Percentiles rank a stretch among this genome's conserved stretches.
phyloP scores from a whole-genome alignment of 805 yeast genomes.

The Lipomyces chichibuensis region DNA sequence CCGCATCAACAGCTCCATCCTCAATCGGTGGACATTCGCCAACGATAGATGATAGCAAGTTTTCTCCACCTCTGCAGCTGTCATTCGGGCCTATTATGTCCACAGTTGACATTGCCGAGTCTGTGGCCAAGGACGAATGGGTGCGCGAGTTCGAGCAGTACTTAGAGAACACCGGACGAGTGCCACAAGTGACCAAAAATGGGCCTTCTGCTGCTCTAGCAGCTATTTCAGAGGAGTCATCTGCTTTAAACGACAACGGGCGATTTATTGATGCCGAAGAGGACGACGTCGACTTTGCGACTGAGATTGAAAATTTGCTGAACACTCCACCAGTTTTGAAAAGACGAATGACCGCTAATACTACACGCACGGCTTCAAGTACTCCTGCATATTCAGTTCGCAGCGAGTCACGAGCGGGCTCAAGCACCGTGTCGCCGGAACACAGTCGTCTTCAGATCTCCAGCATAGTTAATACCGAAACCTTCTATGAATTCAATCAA shows the following conservation, averaged over 20 bases:
- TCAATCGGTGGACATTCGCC: conserved; percentile 8
- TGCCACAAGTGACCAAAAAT: neutral
- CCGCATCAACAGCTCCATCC: conserved; percentile 24
- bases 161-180: neutral
- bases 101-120: conserved; percentile 3
- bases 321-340: conserved; percentile 31
- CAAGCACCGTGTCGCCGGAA: conserved; percentile 2
- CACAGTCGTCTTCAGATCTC: conserved; percentile 22
- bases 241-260: neutral
- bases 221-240: neutral
- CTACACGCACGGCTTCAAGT: neutral
- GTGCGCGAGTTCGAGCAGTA: conserved; percentile 22
- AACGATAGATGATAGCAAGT: neutral
- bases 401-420: neutral
- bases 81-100: conserved; percentile 1
- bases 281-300: conserved; percentile 20
- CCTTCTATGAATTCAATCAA: conserved; percentile 13
- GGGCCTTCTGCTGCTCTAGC: neutral
- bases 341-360: neutral
- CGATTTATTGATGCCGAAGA: conserved; percentile 32
- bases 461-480: conserved; percentile 13
- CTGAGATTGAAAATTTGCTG: conserved; percentile 23
- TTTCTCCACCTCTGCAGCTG: neutral
- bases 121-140: conserved; percentile 19
- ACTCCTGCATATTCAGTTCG: neutral